These are phyloP conservation scores for Magnaporthales sp. DNA, from an alignment of 2,329 filamentous ascomycete species.

Conservation along the genomic window DNA sequence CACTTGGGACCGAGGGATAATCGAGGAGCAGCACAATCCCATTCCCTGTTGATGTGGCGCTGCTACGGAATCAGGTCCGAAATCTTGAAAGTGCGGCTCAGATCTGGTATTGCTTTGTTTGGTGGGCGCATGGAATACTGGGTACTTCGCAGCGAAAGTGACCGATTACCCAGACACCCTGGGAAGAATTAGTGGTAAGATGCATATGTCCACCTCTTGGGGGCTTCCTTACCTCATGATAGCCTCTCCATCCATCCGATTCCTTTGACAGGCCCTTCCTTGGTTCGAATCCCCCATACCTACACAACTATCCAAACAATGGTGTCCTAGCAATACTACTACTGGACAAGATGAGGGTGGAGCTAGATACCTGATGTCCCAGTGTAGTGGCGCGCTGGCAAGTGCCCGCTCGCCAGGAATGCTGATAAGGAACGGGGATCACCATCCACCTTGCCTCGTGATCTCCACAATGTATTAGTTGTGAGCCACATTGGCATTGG, in stretches of 20 bases:
- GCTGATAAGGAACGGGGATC: neutral
- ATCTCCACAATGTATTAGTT: constrained; percentile 1
- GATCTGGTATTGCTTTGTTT: neutral
- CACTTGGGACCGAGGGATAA: neutral
- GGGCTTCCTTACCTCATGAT: neutral
- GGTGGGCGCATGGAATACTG: neutral
- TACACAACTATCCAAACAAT: neutral
- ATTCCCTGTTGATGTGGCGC: neutral
- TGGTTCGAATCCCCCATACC: neutral
- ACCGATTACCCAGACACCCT: neutral
- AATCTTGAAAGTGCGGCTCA: neutral
- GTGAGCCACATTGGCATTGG: neutral
- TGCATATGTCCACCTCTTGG: neutral
- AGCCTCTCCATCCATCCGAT: neutral
- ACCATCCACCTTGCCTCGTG: neutral
- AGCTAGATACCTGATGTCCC: neutral
- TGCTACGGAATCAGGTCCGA: neutral
- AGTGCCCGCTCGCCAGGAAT: neutral
- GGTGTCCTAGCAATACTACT: neutral
- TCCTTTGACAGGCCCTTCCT: neutral
- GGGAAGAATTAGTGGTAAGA: neutral
- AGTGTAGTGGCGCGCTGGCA: neutral
- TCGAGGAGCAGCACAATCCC: neutral
- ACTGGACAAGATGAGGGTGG: neutral
- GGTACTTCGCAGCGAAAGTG: neutral